Percentiles rank a stretch among this genome's conserved stretches.
phyloP scores from a whole-genome alignment of 345 rosid genomes.

The Rhodomyrtus tomentosa region DNA sequence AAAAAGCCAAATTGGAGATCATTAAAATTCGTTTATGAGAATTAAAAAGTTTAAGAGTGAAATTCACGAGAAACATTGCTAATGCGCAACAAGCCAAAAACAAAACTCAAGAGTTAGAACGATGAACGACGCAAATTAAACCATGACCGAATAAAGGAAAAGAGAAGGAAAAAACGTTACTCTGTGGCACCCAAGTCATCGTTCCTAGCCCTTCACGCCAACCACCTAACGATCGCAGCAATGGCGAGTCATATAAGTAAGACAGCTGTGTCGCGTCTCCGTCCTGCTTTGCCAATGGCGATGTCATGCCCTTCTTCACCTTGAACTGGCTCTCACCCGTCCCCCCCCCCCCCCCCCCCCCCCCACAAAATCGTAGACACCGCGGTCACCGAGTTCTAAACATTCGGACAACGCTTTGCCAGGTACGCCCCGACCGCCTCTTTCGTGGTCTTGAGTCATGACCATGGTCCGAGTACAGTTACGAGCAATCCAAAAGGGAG shows the following conservation, averaged over 20 bases:
- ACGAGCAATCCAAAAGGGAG: conserved; percentile 36
- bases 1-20: not conserved
- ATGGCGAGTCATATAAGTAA: conserved; percentile 39
- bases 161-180: not conserved
- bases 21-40: no score
- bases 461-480: conserved; percentile 22
- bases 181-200: not conserved
- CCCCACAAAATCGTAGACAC: no score
- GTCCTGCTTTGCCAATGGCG: conserved; percentile 32
- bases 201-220: not conserved
- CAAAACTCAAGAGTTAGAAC: not conserved
- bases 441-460: conserved; percentile 14
- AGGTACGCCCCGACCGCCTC: conserved; percentile 24
- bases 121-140: not conserved
- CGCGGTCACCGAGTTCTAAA: not conserved
- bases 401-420: conserved; percentile 2
- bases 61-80: not conserved
- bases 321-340: conserved; percentile 56
- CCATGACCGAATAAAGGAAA: not conserved
- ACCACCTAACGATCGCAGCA: not conserved
- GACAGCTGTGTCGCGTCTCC: conserved; percentile 23
- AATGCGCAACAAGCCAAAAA: not conserved
- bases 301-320: conserved; percentile 17
- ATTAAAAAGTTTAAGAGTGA: not conserved
- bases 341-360: no score